These are phyloP conservation scores for Lepiota subincarnata DNA, from an alignment of 768 basidiomycete genomes.

Conservation along the genomic window DNA sequence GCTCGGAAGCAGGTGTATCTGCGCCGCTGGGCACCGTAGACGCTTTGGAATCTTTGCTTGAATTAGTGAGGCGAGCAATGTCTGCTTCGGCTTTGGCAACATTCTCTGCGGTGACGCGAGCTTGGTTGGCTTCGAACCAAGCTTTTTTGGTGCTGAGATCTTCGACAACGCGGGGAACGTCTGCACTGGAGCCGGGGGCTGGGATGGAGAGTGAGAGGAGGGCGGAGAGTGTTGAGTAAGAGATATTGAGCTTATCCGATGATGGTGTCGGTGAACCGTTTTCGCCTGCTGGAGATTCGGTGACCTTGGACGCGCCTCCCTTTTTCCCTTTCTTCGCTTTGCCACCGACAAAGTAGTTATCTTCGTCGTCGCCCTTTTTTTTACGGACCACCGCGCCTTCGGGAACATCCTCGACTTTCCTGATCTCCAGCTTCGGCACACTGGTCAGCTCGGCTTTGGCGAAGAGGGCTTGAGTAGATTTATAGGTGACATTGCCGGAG, in stretches of 20 bases:
- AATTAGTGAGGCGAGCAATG: conserved; percentile 54
- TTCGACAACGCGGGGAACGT: conserved; percentile 80
- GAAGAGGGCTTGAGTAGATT: conserved; percentile 21
- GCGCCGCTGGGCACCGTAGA: conserved; percentile 24
- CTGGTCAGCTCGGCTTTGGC: conserved; percentile 47
- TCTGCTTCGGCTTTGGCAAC: conserved; percentile 76
- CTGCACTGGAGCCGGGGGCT: conserved; percentile 71
- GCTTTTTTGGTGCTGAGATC: conserved; percentile 92
- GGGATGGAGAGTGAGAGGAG: conserved; percentile 87
- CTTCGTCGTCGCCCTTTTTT: conserved; percentile 90
- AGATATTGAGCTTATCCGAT: conserved; percentile 56
- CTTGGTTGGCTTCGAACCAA: conserved; percentile 94
- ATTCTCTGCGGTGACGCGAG: conserved; percentile 72
- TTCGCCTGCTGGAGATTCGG: conserved; percentile 30
- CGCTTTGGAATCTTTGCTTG: conserved; percentile 27
- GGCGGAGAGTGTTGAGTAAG: conserved; percentile 82
- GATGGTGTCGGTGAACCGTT: conserved; percentile 21
- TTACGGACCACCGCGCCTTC: conserved; percentile 75
- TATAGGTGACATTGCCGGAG: conserved; percentile 17
- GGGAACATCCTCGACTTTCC: conserved; percentile 72
- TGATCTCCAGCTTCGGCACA: conserved; percentile 77
- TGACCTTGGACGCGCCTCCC: conserved; percentile 33
- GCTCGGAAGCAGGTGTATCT: conserved; percentile 26
- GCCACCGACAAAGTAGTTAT: conserved; percentile 71
- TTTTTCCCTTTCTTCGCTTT: conserved; percentile 64